Base-by-base conservation (phyloP, 441 rosid genomes). In the Erodium moschatum region DNA sequence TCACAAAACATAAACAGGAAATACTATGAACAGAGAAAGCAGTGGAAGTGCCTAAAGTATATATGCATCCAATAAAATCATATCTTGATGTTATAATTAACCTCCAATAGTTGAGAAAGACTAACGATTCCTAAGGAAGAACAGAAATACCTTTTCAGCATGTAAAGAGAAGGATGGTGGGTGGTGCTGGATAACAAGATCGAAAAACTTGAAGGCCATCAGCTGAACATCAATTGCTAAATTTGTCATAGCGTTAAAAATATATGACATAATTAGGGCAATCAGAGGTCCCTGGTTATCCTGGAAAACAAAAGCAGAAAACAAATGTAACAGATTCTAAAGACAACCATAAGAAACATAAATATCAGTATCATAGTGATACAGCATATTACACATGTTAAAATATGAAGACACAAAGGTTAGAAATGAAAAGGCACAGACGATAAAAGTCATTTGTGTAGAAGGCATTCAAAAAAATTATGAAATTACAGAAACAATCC, bases 181-280 rank as follows among this genome's bases (percentile, higher is more conserved):
- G 78, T 88, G 68, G 73, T 80, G 77, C 68, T 86, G 83, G 27
- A 94, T 83, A 72, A 86, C 84, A 66, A 85, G 92, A 70, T 86
- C 86, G 63, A 86, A 75, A 77, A 87, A 84, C 64, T 81, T 86
- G 86, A 94, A 91, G 69, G 97, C 97, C 94, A 85, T 90, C 83
- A 91, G 75, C 67, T 96, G 94, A 78, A 91, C 85, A 15, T 94
- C 97, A 69, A 90, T 67, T 15, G 87, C 77, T 73, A 89, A 81
- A 79, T 85, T 75, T 61, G 93, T 83, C 99, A 90, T 91, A 20
- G 95, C 92, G 44, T 70, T 81, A 73, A 92, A 95, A 70, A 92
- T 85, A 72, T 85, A 85, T n/a, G 88, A 77, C 97, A 90, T 87
- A 85, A 89, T 79, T 75, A 81, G 79, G 69, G 91, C 80, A 76